phyloP scores from a whole-genome alignment of 345 rosid genomes.

The Bruguiera gymnorhiza region DNA sequence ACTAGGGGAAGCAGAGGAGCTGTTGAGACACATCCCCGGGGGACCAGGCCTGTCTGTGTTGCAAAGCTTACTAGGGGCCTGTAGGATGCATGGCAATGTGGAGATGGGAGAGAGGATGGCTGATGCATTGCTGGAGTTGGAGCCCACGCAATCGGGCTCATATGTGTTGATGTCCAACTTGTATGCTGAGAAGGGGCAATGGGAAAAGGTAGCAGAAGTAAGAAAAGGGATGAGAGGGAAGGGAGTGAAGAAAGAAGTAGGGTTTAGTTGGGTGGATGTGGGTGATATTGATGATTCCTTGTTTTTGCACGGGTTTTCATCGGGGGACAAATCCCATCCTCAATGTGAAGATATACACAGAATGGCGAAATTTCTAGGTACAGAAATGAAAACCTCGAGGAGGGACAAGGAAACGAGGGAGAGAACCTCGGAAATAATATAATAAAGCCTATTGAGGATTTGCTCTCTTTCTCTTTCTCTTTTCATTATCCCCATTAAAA shows the following conservation, averaged over 20 bases:
- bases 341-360: conserved; percentile 47
- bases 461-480: too few species aligned
- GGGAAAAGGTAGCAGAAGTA: conserved; percentile 66
- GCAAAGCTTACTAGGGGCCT: conserved; percentile 84
- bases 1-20: conserved; percentile 65
- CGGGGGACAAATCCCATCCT: conserved; percentile 70
- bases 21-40: conserved; percentile 56
- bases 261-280: conserved; percentile 81
- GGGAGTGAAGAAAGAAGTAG: conserved; percentile 78
- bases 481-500: too few species aligned
- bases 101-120: conserved; percentile 64
- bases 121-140: conserved; percentile 53
- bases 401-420: conserved; percentile 7
- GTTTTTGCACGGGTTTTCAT: conserved; percentile 61
- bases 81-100: conserved; percentile 67
- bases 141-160: conserved; percentile 63
- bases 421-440: neutral
- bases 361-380: conserved; percentile 54
- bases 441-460: too few species aligned
- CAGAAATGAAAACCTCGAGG: conserved; percentile 52
- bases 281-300: conserved; percentile 42
- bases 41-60: conserved; percentile 63
- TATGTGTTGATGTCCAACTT: conserved; percentile 81
- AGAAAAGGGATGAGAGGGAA: conserved; percentile 67
- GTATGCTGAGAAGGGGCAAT: conserved; percentile 72